Conservation (phyloP, 139 green algal species). For the Eudorina sp. region DNA sequence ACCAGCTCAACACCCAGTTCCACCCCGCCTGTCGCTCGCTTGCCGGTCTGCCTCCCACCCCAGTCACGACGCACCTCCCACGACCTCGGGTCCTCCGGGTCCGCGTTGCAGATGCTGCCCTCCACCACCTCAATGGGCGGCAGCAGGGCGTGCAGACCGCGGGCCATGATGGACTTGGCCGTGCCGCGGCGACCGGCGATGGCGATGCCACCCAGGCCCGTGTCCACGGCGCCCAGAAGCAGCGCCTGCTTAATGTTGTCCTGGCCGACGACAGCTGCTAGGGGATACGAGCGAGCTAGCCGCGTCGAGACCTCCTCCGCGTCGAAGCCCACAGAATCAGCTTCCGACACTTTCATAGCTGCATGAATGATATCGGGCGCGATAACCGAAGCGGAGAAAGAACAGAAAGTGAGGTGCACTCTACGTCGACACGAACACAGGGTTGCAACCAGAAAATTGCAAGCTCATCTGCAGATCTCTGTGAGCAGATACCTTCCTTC, state of each 20-base stretch:
- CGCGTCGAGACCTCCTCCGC: conserved; percentile 29
- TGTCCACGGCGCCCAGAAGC: conserved; percentile 97
- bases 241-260: conserved; percentile 97
- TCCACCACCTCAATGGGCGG: conserved; percentile 98
- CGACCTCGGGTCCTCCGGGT: conserved; percentile 87
- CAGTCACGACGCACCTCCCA: conserved; percentile 82
- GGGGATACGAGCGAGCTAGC: conserved; percentile 79
- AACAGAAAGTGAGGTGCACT: neutral
- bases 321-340: conserved; percentile 56
- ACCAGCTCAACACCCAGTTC: no score
- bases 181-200: conserved; percentile 95
- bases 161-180: conserved; percentile 97
- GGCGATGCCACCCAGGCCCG: conserved; percentile 90
- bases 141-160: conserved; percentile 95
- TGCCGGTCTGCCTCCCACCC: no score
- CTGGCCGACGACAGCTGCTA: conserved; percentile 92
- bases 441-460: no score
- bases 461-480: no score
- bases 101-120: conserved; percentile 93
- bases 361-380: neutral
- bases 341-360: conserved; percentile 46
- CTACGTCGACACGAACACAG: neutral
- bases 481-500: no score
- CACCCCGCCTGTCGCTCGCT: no score
- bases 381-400: neutral